Evolutionary conservation across 257 asterid species (phyloP), one percentile per base, ranked within the genome.

Genomic region (Ehretia macrophylla): DNA sequence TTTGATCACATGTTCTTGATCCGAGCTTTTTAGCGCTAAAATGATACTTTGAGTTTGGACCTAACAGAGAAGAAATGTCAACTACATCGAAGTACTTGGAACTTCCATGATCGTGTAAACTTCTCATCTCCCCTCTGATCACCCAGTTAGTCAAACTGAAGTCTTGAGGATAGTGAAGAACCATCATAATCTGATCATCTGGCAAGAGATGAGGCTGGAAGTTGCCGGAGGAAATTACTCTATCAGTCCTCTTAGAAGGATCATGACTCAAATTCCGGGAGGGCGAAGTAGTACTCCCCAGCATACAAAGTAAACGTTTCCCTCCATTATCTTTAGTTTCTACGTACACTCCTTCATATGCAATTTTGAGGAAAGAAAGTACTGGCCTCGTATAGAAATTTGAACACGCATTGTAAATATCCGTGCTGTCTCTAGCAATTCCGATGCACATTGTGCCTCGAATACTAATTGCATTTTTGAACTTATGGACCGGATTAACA

Each of bases 111-210:
- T 50, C 64, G 27, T 62, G 37, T 50, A 60, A 60, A 56, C 68
- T 62, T 57, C 8, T 55, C 32, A 68, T 39, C 51, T 68, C 73
- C 49, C 74, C 74, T 37, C 49, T 10, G 38, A 68, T 62, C 17
- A 68, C 64, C 45, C 55, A 59, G n/a, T 16, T 46, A 3, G 57
- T 35, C 58, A 60, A 46, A 46, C 27, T 60, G 44, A 32, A 60
- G 4, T 14, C 32, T 32, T 48, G 51, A 53, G 67, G 67, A 22
- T 53, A 60, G 5, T n/a, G 63, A 44, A 68, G 57, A 53, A 60
- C 63, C 47, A 60, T 35, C 27, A 68, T 16, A 6, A 68, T 19
- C 38, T 58, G 63, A 61, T 40, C 64, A 55, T 67, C 61, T 16
- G 14, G 61, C 55, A 39, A n/a, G 32, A 57, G 46, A 37, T 40